Conservation (phyloP, 1,139 yeast genomes). For the Debaryomyces nepalensis region DNA sequence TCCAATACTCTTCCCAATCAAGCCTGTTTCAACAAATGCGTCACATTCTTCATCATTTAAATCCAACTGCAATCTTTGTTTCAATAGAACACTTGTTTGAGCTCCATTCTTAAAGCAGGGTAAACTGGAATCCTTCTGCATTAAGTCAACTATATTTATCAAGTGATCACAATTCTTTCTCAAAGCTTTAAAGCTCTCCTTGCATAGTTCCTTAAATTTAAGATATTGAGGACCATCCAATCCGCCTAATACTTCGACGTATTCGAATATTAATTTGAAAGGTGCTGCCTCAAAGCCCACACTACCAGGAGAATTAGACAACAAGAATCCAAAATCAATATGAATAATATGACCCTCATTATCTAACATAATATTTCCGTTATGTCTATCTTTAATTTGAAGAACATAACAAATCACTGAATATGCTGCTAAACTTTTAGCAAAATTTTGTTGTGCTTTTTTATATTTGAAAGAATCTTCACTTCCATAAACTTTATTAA, state of each 20-base stretch:
- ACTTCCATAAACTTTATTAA: conserved; percentile 71
- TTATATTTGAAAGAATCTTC: conserved; percentile 54
- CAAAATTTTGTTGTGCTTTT: conserved; percentile 82
- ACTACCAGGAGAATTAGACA: conserved; percentile 94
- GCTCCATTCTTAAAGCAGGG: conserved; percentile 93
- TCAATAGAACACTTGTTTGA: conserved; percentile 74
- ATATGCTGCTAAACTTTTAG: conserved; percentile 83
- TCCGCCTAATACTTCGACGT: conserved; percentile 87
- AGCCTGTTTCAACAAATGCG: conserved; percentile 69
- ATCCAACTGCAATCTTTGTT: conserved; percentile 80
- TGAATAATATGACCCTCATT: conserved; percentile 94
- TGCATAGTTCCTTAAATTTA: conserved; percentile 64
- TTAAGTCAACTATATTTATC: conserved; percentile 81
- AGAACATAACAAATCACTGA: conserved; percentile 85
- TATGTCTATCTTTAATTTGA: conserved; percentile 94
- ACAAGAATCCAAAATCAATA: conserved; percentile 91
- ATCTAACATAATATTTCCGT: conserved; percentile 94
- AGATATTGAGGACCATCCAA: conserved; percentile 59
- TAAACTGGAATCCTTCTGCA: conserved; percentile 87
- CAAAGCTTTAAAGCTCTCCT: conserved; percentile 71
- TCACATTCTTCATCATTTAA: conserved; percentile 76
- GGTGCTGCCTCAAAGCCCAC: conserved; percentile 98
- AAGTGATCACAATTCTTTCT: conserved; percentile 75
- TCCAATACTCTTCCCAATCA: conserved; percentile 84
- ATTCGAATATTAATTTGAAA: conserved; percentile 86